These are phyloP conservation scores for Hordeum pubiflorum DNA, from an alignment of 202 grass and related monocot species.

Conservation along the genomic window DNA sequence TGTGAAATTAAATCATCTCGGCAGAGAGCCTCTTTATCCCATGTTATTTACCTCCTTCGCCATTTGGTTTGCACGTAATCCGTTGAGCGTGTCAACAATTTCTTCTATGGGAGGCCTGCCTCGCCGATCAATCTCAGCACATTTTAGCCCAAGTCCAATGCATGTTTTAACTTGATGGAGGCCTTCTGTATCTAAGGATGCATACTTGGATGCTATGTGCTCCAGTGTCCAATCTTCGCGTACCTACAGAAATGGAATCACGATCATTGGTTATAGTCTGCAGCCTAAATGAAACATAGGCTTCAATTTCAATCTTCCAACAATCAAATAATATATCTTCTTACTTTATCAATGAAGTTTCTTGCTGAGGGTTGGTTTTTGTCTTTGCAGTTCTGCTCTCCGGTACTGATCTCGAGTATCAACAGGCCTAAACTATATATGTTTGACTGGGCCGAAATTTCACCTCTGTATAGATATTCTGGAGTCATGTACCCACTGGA, in stretches of 20 bases:
- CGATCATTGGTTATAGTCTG: background rate
- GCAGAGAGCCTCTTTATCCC: background rate
- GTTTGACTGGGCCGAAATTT: background rate
- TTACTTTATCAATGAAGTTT: background rate
- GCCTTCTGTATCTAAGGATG: background rate
- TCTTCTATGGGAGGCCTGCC: background rate
- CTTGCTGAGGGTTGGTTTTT: background rate
- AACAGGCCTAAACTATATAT: background rate
- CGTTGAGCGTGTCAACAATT: background rate
- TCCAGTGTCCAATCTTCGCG: background rate
- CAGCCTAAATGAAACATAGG: background rate
- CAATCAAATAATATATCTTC: background rate
- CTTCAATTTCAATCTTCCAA: background rate
- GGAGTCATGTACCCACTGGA: background rate
- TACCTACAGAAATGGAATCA: background rate
- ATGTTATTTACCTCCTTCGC: background rate
- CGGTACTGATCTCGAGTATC: background rate
- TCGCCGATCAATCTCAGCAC: background rate
- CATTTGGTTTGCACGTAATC: background rate
- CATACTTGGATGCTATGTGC: background rate
- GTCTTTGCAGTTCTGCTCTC: background rate
- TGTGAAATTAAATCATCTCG: background rate
- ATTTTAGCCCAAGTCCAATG: background rate
- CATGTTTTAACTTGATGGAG: background rate
- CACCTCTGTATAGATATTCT: slow-evolving; percentile 3